Evolutionary conservation across 495 filamentous ascomycete genomes (phyloP).

Genomic region (Tetracladium marchalianum): DNA sequence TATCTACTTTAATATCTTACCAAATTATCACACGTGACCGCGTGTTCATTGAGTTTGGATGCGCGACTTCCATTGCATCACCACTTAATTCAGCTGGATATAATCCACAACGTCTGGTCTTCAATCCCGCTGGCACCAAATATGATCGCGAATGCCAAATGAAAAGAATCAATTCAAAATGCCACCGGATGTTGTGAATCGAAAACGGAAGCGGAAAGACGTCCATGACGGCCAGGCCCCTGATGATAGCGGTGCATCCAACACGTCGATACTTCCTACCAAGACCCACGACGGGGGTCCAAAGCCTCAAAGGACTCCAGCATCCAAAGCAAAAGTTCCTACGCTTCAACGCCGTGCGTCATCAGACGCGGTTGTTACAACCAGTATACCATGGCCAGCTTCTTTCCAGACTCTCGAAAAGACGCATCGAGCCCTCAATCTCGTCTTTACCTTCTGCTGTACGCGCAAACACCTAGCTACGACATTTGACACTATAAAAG

Average conservation of each 20-base stretch:
- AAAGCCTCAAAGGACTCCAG: conserved; percentile 32
- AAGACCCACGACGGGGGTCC: conserved; percentile 44
- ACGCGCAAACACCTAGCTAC: conserved; percentile 86
- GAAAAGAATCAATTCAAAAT: no score
- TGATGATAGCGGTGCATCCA: not conserved
- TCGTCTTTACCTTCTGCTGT: conserved; percentile 90
- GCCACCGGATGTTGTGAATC: conserved; percentile 11
- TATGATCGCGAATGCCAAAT: no score
- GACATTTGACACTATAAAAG: conserved; percentile 79
- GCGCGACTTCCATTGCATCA: no score
- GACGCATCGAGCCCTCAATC: conserved; percentile 74
- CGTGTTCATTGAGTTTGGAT: no score
- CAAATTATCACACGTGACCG: no score
- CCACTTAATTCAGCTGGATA: no score
- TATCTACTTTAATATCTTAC: no score
- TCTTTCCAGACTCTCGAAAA: conserved; percentile 62
- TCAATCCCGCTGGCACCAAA: no score
- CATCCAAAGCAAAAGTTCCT: conserved; percentile 10
- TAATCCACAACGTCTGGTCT: no score
- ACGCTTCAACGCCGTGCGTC: conserved; percentile 6
- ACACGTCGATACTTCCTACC: conserved; percentile 30
- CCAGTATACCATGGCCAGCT: conserved; percentile 53
- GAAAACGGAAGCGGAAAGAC: conserved; percentile 43
- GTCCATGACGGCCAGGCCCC: conserved; percentile 16
- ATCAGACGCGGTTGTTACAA: conserved; percentile 9